These are phyloP conservation scores for Aspergillus egyptiacus DNA, from an alignment of 495 filamentous ascomycete species.

Conservation along the genomic window DNA sequence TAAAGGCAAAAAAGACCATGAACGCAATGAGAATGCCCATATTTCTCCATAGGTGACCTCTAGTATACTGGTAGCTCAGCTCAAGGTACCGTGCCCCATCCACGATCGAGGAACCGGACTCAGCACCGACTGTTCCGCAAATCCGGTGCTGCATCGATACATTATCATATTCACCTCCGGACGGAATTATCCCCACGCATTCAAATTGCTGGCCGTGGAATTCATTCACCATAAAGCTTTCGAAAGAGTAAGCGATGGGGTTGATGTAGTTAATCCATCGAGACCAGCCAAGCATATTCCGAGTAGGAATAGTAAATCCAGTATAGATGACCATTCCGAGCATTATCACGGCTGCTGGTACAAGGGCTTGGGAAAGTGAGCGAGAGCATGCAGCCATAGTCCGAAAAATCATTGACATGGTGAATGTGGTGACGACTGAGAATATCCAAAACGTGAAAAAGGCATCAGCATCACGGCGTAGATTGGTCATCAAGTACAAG, in stretches of 20 bases:
- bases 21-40: constrained; percentile 57
- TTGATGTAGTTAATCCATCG: constrained; percentile 42
- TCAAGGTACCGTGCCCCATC: constrained; percentile 45
- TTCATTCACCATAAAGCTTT: constrained; percentile 48
- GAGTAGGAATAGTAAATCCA: constrained; percentile 38
- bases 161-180: constrained; percentile 25
- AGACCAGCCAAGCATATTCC: constrained; percentile 45
- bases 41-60: constrained; percentile 58
- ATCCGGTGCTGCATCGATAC: constrained; percentile 7
- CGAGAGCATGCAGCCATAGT: constrained; percentile 37
- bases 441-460: constrained; percentile 53
- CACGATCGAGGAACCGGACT: constrained; percentile 34
- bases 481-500: constrained; percentile 49
- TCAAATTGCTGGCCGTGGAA: constrained; percentile 48
- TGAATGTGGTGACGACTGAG: constrained; percentile 41
- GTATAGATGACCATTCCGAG: constrained; percentile 40
- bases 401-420: constrained; percentile 45
- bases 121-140: constrained; percentile 9
- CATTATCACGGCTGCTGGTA: constrained; percentile 36
- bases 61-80: constrained; percentile 46
- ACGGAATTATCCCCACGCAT: constrained; percentile 44
- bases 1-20: constrained; percentile 25
- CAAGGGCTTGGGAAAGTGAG: constrained; percentile 43
- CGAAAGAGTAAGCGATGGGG: constrained; percentile 39
- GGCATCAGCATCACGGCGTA: constrained; percentile 29